Evolutionary conservation across 2,329 filamentous ascomycete species (phyloP), one percentile per base, ranked within the genome.

Genomic region (Fusarium virguliforme): DNA sequence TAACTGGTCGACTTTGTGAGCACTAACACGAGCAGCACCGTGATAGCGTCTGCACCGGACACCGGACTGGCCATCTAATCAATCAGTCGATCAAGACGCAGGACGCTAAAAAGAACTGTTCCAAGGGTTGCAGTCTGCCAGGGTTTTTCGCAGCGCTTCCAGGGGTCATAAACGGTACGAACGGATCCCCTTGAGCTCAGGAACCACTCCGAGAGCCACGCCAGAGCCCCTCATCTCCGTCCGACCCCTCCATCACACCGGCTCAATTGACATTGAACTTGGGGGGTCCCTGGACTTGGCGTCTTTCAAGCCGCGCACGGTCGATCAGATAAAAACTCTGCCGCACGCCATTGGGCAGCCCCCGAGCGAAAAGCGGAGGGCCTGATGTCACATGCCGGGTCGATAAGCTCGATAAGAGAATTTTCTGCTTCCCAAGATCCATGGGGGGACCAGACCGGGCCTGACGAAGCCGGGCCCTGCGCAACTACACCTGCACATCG

Each of bases 1-100:
- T 56, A 50, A 32, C 51, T 59, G 9, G 50, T 60, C 41, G 22
- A 64, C 34, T 58, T 68, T 53, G 56, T 38, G 57, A 46, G 46
- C 40, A 59, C 53, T 56, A 60, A 61, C 32, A 30, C 50, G 50
- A 40, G 48, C 35, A 54, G 24, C 37, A 48, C 35, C 26, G 40
- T 34, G 38, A 40, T 53, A n/a, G n/a, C 26, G 34, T 51, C 41
- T 53, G 48, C 28, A 40, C 18, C 53, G 38, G 10, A 40, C 48
- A 51, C 63, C 60, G 70, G 55, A 57, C 61, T 57, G 62, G 58
- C 38, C 70, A 76, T 76, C 74, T 76, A 75, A 76, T 76, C 74
- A 76, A 76, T 76, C 74, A 74, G 67, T 74, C 30, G 74, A 76
- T 75, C 74, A 73, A 72, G 41, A 13, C 68, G 68, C 72, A 76